Evolutionary conservation across 2,329 filamentous ascomycete species (phyloP), one percentile per base, ranked within the genome.

Genomic region (Fulvia fulva): DNA sequence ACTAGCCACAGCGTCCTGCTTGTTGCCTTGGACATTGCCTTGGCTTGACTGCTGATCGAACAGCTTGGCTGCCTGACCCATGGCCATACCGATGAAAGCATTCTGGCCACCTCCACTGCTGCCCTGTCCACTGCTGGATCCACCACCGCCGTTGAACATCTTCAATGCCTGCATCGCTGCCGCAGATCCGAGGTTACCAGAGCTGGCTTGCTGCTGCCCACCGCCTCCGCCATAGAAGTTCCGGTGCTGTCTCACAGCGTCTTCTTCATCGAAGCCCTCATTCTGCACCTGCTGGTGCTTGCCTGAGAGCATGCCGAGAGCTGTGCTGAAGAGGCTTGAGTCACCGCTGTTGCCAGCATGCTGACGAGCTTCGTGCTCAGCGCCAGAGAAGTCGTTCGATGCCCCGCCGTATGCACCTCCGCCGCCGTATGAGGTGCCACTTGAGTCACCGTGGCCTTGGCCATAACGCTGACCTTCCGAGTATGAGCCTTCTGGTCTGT

Each of bases 91-190:
- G 62, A 96, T 83, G 70, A 96, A 90, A 61, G 87, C 83, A 72
- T 87, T 90, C 80, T 96, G 87, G 65, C 85, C 84, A 53, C 71
- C 70, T 22, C 71, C 71, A n/a, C 68, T 76, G 66, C 62, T 76
- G 63, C 63, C 77, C 5, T 59, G 61, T 26, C 67, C 65, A 2
- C 67, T 63, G 6, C 69, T 66, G 63, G 60, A 76, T 74, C 66
- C 61, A 3, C 58, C 59, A 26, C 69, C 69, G 1, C 65, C 60
- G 19, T 68, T 69, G 75, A 96, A 96, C 79, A 87, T 83, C 79
- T 92, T 91, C 64, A 92, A 74, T 0, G 89, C 89, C 74, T 92
- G 87, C 83, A 92, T 86, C 19, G 89, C 91, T 60, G 90, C 89
- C 53, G 92, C 87, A 67, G 80, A 77, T 68, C 92, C 89, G 56